Base-by-base conservation (phyloP, 495 filamentous ascomycete species). In the Lasiosphaeria ovina region DNA sequence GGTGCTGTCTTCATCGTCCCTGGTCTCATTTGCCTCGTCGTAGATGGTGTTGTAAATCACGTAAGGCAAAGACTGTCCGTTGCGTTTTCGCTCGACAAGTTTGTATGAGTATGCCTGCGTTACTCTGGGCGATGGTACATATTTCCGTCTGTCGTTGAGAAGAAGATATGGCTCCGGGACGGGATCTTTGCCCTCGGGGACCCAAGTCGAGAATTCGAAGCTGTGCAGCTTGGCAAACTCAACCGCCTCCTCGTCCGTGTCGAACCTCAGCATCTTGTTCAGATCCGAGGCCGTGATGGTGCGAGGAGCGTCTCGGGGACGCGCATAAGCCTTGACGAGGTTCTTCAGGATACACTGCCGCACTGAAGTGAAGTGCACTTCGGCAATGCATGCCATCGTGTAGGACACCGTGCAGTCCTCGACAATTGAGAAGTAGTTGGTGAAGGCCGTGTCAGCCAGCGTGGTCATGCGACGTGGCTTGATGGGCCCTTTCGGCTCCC, bases 361-460 rank as follows among this genome's bases (percentile, higher is more conserved):
- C 32, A 98, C 78, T 14, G 85, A 77, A 54, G 87, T 89, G 74
- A 98, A 98, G 63, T 92, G 90, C 14, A 93, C 87, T 69, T 97
- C 93, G 3, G 93, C 92, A 44, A 97, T 87, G 70, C 93, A 97
- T 6, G 89, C 93, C 88, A 95, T 93, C 17, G 93, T 82, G 72
- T 97, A 98, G 0, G 93, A 91, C 2, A 92, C 84, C 54, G 79
- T 73, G 2, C 81, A 81, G 9, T 88, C 87, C 55, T 85, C 80
- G 45, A 97, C 76, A 42, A 94, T 78, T 3, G 77, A 78, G 75
- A 95, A 98, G 69, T 94, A 94, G 33, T 86, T 82, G 17, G 79
- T 67, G 65, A 84, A 88, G 53, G 87, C 87, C 3, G 85, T 82
- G 55, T 88, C 84, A 2, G 86, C 57, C n/a, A 73, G 35, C 79